Conservation (phyloP, 2,329 filamentous ascomycete species). For the Elsinoe batatas region DNA sequence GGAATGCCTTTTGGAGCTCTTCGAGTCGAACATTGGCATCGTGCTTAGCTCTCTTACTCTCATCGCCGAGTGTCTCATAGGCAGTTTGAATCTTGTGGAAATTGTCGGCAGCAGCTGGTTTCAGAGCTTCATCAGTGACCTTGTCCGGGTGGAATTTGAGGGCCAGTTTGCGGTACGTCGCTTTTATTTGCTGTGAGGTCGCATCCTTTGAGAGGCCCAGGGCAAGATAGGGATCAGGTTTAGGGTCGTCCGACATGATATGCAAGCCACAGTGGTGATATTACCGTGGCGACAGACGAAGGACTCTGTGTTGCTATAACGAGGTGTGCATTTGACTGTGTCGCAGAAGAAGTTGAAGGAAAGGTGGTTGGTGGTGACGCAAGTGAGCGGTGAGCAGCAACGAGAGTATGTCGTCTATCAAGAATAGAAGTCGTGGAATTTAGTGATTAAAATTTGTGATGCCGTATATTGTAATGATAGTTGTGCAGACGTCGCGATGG, state of each 20-base stretch:
- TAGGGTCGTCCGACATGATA: slow-evolving; percentile 34
- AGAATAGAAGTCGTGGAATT: not conserved
- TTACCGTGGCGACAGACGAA: not conserved
- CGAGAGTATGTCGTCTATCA: not conserved
- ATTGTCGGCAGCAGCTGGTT: slow-evolving; percentile 69
- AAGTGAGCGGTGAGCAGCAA: not conserved
- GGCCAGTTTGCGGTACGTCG: slow-evolving; percentile 82
- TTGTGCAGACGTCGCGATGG: not conserved
- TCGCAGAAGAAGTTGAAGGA: not conserved
- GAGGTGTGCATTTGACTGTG: slow-evolving; percentile 5
- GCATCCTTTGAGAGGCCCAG: slow-evolving; percentile 62
- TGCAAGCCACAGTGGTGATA: not conserved
- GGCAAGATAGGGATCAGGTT: slow-evolving; percentile 73
- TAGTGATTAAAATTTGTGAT: not conserved
- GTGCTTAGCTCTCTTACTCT: slow-evolving; percentile 61
- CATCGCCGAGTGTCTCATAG: slow-evolving; percentile 81
- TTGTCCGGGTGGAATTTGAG: slow-evolving; percentile 68
- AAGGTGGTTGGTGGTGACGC: not conserved
- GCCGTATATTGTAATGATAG: slow-evolving; percentile 7
- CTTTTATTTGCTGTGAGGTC: slow-evolving; percentile 71
- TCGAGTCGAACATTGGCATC: slow-evolving; percentile 63
- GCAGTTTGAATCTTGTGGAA: slow-evolving; percentile 90
- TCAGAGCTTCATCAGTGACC: slow-evolving; percentile 50
- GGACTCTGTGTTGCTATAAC: not conserved
- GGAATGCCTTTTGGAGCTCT: slow-evolving; percentile 50